A percentile compares a stretch with the other conserved stretches of the same genome.
These are phyloP conservation scores for Sarocladium kiliense DNA, from an alignment of 2,329 filamentous ascomycete genomes.

Conservation along the genomic window DNA sequence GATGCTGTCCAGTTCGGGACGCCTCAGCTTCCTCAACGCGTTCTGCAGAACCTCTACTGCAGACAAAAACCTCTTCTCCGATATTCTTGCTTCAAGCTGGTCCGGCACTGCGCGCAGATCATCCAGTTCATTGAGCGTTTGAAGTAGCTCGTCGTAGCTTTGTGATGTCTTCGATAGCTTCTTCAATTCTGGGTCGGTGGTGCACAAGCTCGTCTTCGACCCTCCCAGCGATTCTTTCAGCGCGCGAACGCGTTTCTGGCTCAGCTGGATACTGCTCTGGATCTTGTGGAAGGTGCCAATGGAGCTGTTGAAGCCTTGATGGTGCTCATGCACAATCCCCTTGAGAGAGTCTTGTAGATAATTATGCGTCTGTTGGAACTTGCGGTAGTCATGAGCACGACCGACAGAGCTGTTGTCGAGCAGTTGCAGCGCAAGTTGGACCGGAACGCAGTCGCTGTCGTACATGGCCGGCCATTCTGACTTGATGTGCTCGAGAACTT, in stretches of 20 bases:
- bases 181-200: slow-evolving; percentile 85
- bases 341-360: slow-evolving; percentile 92
- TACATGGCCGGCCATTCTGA: slow-evolving; percentile 91
- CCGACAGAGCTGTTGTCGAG: slow-evolving; percentile 93
- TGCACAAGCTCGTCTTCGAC: slow-evolving; percentile 75
- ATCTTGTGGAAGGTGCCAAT: slow-evolving; percentile 99
- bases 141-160: slow-evolving; percentile 84
- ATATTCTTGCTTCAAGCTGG: slow-evolving; percentile 88
- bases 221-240: slow-evolving; percentile 78
- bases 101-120: slow-evolving; percentile 86
- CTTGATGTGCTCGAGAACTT: slow-evolving; percentile 77
- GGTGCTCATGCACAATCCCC: slow-evolving; percentile 94
- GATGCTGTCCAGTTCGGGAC: slow-evolving; percentile 85
- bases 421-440: slow-evolving; percentile 90
- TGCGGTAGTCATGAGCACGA: slow-evolving; percentile 78
- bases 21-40: slow-evolving; percentile 75
- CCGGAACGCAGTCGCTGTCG: slow-evolving; percentile 80
- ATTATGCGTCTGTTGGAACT: slow-evolving; percentile 77
- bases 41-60: slow-evolving; percentile 90
- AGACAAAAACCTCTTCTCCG: slow-evolving; percentile 89
- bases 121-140: slow-evolving; percentile 77
- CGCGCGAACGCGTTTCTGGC: slow-evolving; percentile 76
- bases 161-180: slow-evolving; percentile 83
- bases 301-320: slow-evolving; percentile 98
- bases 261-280: slow-evolving; percentile 83